A percentile compares a stretch with the other conserved stretches of the same genome.
phyloP scores from a whole-genome alignment of 2,329 filamentous ascomycete species.

The Rhytidhysteron rufulum region DNA sequence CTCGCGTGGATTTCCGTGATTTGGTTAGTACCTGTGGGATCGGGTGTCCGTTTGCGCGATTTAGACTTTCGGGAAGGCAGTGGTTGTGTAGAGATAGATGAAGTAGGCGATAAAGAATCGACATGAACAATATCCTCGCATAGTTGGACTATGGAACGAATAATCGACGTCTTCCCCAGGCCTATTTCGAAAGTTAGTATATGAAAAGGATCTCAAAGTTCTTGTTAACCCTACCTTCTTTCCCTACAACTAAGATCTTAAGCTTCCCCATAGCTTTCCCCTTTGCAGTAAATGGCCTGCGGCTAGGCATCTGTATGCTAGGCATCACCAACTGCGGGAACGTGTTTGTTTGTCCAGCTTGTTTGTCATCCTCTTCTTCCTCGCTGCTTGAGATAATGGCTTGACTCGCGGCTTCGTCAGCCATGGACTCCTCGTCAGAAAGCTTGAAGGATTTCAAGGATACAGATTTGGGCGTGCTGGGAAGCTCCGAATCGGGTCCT shows the following conservation, averaged over 20 bases:
- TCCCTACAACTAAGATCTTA: constrained; percentile 83
- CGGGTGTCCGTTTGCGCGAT: constrained; percentile 21
- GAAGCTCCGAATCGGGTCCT: constrained; percentile 47
- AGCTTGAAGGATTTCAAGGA: constrained; percentile 57
- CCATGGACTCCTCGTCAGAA: constrained; percentile 54
- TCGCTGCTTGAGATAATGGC: constrained; percentile 52
- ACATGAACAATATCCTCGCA: constrained; percentile 94
- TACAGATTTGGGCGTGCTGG: constrained; percentile 57
- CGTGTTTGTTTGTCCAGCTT: constrained; percentile 29
- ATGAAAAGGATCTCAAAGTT: constrained; percentile 1
- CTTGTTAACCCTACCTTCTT: constrained; percentile 54
- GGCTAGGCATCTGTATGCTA: constrained; percentile 83
- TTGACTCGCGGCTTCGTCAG: constrained; percentile 55
- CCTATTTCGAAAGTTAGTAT: constrained; percentile 47
- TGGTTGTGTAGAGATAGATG: constrained; percentile 19
- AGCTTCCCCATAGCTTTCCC: constrained; percentile 81
- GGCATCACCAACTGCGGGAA: constrained; percentile 93
- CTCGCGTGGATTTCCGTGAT: constrained; percentile 44
- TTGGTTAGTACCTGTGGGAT: constrained; percentile 16
- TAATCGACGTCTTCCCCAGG: constrained; percentile 82
- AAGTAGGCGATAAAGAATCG: constrained; percentile 55
- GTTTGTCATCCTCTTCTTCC: constrained; percentile 45
- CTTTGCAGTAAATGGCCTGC: constrained; percentile 82
- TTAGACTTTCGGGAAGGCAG: constrained; percentile 20
- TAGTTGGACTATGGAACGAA: constrained; percentile 79